Evolutionary conservation across 139 green algal genomes (phyloP), one percentile per base, ranked within the genome.

Genomic region (Bryopsis sp.): DNA sequence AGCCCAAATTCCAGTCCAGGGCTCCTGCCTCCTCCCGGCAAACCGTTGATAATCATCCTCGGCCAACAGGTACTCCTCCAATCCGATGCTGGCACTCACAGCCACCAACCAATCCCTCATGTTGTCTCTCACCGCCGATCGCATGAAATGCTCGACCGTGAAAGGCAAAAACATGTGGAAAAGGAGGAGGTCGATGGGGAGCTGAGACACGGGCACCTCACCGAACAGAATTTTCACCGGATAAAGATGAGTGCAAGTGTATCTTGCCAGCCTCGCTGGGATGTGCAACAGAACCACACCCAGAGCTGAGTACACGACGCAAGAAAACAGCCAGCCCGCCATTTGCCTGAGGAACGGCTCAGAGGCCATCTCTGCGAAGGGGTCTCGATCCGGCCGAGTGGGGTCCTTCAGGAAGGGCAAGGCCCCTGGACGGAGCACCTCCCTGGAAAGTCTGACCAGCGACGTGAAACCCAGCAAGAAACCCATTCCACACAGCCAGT

Each of bases 121-220:
- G 15, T 11, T 26, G 15, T 54, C 43, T 19, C 19, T 54, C 15
- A 54, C 43, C 43, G 19, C 15, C 43, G 15, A 19, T 19, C 19
- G 43, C 43, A 54, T 11, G 43, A 74, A 67, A 39, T 78, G 72
- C 66, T 78, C 72, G 5, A 78, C 31, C 5, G 72, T 67, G 26
- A 75, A 66, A 0, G 73, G 67, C 2, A 78, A 50, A 35, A 75
- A 43, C 33, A 75, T 65, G 47, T 78, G 67, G 58, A 78, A 24
- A 48, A 75, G 58, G 60, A 78, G 73, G 67, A 75, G 69, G 67
- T 78, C 73, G n/a, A 69, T 67, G 15, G 73, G 73, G 1, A 75
- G 43, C 43, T 54, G 43, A 19, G 43, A 54, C 15, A 54, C 15
- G 11, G 43, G 43, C 43, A 54, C 43, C 43, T 19, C 15, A 19